phyloP scores from a whole-genome alignment of 306 rosid species.

The Trichosanthes cucumerina region DNA sequence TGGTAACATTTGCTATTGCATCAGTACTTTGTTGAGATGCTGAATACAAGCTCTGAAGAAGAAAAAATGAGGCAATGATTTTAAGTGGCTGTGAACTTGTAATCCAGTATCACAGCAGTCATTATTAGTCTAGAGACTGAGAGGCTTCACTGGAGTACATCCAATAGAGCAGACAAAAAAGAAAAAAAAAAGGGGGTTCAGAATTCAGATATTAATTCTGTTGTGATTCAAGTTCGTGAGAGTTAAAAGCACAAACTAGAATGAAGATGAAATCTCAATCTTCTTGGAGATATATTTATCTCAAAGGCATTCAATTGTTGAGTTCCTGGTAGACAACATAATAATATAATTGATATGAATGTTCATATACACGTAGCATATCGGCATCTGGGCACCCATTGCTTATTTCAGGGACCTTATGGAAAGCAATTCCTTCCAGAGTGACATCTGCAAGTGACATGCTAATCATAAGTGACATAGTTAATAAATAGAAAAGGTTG shows the following conservation, averaged over 20 bases:
- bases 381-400: background rate
- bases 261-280: background rate
- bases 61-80: background rate
- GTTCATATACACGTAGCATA: background rate
- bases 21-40: background rate
- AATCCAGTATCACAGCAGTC: background rate
- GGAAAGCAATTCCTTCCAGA: slow-evolving; percentile 5
- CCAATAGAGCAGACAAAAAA: background rate
- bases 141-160: background rate
- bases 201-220: background rate
- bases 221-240: background rate
- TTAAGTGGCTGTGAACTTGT: background rate
- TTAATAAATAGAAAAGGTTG: background rate
- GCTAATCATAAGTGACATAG: background rate
- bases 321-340: slow-evolving; percentile 6
- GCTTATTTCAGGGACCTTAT: background rate
- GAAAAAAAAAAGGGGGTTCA: background rate
- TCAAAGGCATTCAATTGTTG: background rate
- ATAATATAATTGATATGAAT: background rate
- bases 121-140: background rate
- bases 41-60: background rate
- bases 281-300: background rate
- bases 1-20: background rate
- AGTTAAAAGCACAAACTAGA: background rate
- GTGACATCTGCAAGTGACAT: slow-evolving; percentile 10